Evolutionary conservation across 139 green algal species (phyloP).

Genomic region (Closterium sp.): DNA sequence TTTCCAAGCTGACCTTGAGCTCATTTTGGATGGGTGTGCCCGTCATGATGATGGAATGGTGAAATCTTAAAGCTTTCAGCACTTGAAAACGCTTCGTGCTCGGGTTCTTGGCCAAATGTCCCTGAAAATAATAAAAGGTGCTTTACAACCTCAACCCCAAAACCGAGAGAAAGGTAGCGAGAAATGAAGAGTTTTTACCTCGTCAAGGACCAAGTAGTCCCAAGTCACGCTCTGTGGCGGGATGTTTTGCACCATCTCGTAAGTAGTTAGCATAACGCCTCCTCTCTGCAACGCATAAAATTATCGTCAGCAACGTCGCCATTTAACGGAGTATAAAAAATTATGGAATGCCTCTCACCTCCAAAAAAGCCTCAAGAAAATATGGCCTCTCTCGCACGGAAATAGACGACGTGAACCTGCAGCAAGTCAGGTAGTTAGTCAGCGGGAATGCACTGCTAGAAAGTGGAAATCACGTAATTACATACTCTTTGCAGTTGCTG

Average conservation of each 20-base stretch:
- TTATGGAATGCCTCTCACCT: neutral
- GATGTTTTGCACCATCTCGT: constrained; percentile 75
- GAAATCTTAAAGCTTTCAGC: constrained; percentile 59
- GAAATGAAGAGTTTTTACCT: constrained; percentile 53
- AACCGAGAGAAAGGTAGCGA: neutral
- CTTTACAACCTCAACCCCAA: neutral
- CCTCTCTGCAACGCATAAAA: constrained; percentile 25
- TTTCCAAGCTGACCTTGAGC: constrained; percentile 35
- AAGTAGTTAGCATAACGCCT: constrained; percentile 87
- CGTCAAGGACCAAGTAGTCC: constrained; percentile 88
- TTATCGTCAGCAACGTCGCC: neutral
- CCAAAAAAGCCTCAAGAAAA: neutral
- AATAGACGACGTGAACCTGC: neutral
- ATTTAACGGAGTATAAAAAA: neutral
- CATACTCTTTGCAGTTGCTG: constrained; percentile 3
- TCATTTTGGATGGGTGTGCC: constrained; percentile 82
- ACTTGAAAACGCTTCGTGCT: constrained; percentile 70
- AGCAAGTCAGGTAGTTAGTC: constrained; percentile 4
- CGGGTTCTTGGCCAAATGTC: constrained; percentile 88
- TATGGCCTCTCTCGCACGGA: neutral
- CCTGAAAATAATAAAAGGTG: constrained; percentile 45
- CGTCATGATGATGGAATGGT: constrained; percentile 74
- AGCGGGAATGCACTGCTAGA: neutral
- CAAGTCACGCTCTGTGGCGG: constrained; percentile 55
- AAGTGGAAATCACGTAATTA: neutral